A percentile compares a stretch with the other conserved stretches of the same genome.
Conservation (phyloP, 2,329 filamentous ascomycete genomes). For the Myriosclerotinia duriaeana region DNA sequence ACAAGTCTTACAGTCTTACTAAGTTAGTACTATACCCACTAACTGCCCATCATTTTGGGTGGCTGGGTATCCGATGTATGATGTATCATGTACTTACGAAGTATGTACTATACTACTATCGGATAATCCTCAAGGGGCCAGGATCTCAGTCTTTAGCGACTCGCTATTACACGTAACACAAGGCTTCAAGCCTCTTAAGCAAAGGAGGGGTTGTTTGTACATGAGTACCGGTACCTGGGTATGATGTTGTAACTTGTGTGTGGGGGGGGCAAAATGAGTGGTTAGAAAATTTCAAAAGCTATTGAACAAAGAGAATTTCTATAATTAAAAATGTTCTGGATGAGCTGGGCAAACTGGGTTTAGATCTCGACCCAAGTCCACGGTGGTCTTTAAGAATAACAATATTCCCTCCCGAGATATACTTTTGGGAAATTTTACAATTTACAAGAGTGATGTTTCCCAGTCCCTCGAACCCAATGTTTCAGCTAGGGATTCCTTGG, state of each 20-base stretch:
- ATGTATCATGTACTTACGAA: background rate
- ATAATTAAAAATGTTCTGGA: conserved; percentile 6
- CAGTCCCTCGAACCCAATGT: background rate
- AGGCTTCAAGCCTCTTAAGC: no score
- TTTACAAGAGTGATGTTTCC: background rate
- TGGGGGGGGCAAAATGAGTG: background rate
- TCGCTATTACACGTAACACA: background rate
- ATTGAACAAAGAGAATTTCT: conserved; percentile 1
- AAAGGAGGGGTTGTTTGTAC: conserved; percentile 1
- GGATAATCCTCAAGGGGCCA: conserved; percentile 1
- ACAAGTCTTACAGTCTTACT: no score
- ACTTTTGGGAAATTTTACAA: background rate
- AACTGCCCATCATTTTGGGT: conserved; percentile 15
- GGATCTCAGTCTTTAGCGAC: background rate
- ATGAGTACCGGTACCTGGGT: no score
- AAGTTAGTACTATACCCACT: no score
- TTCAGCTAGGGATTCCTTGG: background rate
- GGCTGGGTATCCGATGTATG: conserved; percentile 4
- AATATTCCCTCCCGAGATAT: background rate
- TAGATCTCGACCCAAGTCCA: background rate
- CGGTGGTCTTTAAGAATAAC: background rate
- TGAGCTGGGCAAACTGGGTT: background rate
- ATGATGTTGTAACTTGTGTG: no score
- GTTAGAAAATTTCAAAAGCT: conserved; percentile 1
- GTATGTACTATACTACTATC: no score